Conservation (phyloP, 305 asterid genomes). For the Stenogyne calaminthoides region DNA sequence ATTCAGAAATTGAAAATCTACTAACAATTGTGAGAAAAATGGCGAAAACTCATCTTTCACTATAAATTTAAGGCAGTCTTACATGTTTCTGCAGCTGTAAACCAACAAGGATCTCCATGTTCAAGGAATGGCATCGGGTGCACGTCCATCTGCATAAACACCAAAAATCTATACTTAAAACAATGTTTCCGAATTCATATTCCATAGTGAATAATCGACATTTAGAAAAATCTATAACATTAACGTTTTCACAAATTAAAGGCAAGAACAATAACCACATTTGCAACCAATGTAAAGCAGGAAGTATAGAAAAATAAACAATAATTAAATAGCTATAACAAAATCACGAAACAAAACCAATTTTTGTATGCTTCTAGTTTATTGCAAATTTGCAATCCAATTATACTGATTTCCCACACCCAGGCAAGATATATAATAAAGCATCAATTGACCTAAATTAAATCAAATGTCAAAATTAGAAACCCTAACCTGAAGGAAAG, state of each 20-base stretch:
- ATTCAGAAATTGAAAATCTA: constrained; percentile 20
- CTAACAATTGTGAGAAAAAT: constrained; percentile 20
- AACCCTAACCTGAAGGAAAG: constrained; percentile 51
- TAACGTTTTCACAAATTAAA: background rate
- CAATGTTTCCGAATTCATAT: background rate
- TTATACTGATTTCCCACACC: background rate
- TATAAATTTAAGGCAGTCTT: constrained; percentile 22
- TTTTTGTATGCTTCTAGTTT: constrained; percentile 10
- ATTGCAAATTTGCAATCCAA: background rate
- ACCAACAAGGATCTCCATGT: constrained; percentile 33
- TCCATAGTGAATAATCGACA: background rate
- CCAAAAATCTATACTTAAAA: constrained; percentile 1
- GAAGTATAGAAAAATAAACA: constrained; percentile 4
- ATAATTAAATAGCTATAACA: background rate
- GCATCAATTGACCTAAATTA: background rate
- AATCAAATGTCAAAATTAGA: constrained; percentile 8
- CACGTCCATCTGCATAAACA: constrained; percentile 37
- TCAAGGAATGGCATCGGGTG: constrained; percentile 22
- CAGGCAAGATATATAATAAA: background rate
- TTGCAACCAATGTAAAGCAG: background rate
- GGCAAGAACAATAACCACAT: background rate
- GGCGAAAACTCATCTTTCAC: constrained; percentile 31
- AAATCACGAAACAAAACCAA: too few species aligned
- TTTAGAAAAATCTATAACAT: background rate
- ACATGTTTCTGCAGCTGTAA: constrained; percentile 27